Base-by-base conservation (phyloP, 805 yeast species). In the Debaryomyces prosopidis region DNA sequence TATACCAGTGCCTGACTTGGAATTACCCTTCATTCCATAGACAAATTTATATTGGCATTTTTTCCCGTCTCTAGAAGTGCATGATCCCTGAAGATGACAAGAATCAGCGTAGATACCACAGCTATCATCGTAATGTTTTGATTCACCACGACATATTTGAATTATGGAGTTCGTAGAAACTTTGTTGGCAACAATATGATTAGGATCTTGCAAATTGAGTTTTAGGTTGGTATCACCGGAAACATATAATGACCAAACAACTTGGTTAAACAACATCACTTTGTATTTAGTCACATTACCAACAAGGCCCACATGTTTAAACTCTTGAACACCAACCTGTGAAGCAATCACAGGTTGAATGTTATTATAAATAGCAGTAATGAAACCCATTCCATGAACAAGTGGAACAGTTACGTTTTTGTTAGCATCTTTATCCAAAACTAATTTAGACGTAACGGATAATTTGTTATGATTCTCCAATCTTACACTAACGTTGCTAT, bases 311-410 rank as follows among this genome's bases (percentile, higher is more conserved):
- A 54, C 62, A 26, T 64, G 68, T 2, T 68, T 66, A 44, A 85
- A 70, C 15, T 69, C 67, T 48, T 76, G 79, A 43, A 87, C 70
- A 0, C 95, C 96, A 20, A 86, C 85, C 23, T 74, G 76, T 18
- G 87, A 79, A n/a, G 76, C 73, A 19, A 86, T 52, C 44, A 69
- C 61, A 1, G 90, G 87, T 16, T 70, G 71, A 51, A 82, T 62
- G 48, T 71, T 68, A 5, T 65, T 64, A 58, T 76, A 73, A 47
- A 82, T 65, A 17, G 84, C 89, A 14, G 96, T 85, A 12, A 87
- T 76, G 48, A 85, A 81, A 0, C 96, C 96, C 80, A 76, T 76
- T 28, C 97, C 97, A 59, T 85, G 90, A 4, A 84, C 85, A 38
- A 87, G 57, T 2, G 91, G 90, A 26, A 76, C 50, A 27, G 72